phyloP scores from a whole-genome alignment of 2,329 filamentous ascomycete species.

The Cyanodermella asteris region DNA sequence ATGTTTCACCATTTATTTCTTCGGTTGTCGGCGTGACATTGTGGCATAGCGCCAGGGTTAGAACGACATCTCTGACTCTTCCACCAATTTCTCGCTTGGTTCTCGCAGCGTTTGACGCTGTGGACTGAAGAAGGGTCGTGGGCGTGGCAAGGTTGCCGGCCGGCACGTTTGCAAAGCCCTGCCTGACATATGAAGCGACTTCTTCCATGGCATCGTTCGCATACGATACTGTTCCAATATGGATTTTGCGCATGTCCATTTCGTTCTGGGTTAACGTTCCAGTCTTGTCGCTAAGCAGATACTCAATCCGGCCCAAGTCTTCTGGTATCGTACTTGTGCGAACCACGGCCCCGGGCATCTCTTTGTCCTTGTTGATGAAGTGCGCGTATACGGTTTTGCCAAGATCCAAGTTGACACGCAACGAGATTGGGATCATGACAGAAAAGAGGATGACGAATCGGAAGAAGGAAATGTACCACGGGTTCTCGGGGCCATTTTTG shows the following conservation, averaged over 20 bases:
- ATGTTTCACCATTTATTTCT: constrained; percentile 51
- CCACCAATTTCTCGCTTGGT: constrained; percentile 85
- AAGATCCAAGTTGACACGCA: constrained; percentile 91
- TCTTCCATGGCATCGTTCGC: constrained; percentile 99
- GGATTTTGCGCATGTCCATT: constrained; percentile 98
- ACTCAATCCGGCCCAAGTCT: constrained; percentile 86
- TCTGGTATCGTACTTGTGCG: constrained; percentile 95
- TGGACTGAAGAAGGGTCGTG: constrained; percentile 22
- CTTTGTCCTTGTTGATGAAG: constrained; percentile 80
- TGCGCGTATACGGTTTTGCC: constrained; percentile 91
- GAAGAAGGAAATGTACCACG: constrained; percentile 94
- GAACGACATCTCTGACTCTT: constrained; percentile 74
- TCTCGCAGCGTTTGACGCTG: constrained; percentile 39
- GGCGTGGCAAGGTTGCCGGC: constrained; percentile 12
- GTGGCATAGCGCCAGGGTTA: constrained; percentile 83
- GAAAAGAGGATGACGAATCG: constrained; percentile 96
- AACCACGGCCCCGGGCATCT: constrained; percentile 79
- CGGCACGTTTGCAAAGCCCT: constrained; percentile 45
- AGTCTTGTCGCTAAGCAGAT: constrained; percentile 89
- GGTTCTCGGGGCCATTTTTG: constrained; percentile 22
- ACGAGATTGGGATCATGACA: constrained; percentile 93
- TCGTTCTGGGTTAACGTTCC: constrained; percentile 95
- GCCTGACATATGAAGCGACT: constrained; percentile 63
- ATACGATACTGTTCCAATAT: constrained; percentile 93
- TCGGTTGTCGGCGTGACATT: constrained; percentile 89